Percentiles rank a stretch among this genome's conserved stretches.
Conservation (phyloP, 2,329 filamentous ascomycete genomes). For the Pyrenochaeta sp. region DNA sequence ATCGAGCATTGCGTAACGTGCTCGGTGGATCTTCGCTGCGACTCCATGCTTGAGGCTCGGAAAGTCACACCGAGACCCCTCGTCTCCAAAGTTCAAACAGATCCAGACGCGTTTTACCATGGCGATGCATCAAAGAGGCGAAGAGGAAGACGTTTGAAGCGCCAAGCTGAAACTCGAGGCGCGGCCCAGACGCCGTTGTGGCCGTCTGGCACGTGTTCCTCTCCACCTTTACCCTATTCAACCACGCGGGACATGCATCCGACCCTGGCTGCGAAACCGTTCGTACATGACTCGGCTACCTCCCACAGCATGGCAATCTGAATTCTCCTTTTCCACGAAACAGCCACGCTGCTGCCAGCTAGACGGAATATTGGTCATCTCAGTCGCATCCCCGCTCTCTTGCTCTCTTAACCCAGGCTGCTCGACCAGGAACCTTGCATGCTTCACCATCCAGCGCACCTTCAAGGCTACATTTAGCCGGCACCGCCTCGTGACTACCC, state of each 20-base stretch:
- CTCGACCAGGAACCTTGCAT: background rate
- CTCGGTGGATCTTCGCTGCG: too few relatives aligned
- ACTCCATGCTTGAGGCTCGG: too few relatives aligned
- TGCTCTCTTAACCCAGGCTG: background rate
- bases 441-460: background rate
- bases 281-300: slow-evolving; percentile 18
- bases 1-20: too few relatives aligned
- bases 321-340: slow-evolving; percentile 18
- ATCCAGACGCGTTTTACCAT: slow-evolving; percentile 23
- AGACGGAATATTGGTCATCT: slow-evolving; percentile 1
- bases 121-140: slow-evolving; percentile 10
- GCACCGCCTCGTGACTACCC: background rate
- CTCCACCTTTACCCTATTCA: slow-evolving; percentile 12
- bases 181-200: background rate
- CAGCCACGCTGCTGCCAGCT: slow-evolving; percentile 3
- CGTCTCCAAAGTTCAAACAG: background rate
- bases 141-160: slow-evolving; percentile 20
- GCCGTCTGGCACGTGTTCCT: slow-evolving; percentile 15
- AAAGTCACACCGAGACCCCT: too few relatives aligned
- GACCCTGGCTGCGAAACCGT: slow-evolving; percentile 16
- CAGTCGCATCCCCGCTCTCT: slow-evolving; percentile 4
- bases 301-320: slow-evolving; percentile 16
- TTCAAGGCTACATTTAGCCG: background rate
- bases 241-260: slow-evolving; percentile 10
- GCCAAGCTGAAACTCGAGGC: slow-evolving; percentile 25